A percentile compares a stretch with the other conserved stretches of the same genome.
These are phyloP conservation scores for Leptodermis oblonga DNA, from an alignment of 257 asterid genomes.

Conservation along the genomic window DNA sequence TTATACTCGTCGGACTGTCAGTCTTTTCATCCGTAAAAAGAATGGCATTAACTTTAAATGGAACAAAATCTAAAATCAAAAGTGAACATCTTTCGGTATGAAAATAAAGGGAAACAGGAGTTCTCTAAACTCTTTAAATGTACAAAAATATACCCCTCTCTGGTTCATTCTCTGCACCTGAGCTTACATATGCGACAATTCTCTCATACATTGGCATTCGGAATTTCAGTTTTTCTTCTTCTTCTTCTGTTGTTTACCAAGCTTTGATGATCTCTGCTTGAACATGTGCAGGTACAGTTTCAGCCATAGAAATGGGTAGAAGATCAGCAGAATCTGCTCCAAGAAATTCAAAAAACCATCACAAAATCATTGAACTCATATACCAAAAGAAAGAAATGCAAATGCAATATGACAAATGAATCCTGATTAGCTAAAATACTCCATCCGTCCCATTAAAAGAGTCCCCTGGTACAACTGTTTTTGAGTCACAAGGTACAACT, in stretches of 20 bases:
- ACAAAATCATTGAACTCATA: neutral
- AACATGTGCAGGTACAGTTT: conserved; percentile 86
- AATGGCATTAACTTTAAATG: neutral
- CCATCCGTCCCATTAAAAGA: neutral
- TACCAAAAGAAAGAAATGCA: neutral
- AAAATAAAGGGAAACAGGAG: neutral
- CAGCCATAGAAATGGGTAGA: conserved; percentile 85
- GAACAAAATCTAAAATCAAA: neutral
- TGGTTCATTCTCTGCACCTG: neutral
- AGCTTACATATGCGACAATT: neutral
- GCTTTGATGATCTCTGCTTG: conserved; percentile 77
- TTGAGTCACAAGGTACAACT: no score
- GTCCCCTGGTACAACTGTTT: no score
- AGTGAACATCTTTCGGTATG: neutral
- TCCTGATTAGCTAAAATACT: neutral
- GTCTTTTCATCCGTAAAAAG: no score
- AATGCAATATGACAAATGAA: no score
- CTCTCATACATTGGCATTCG: neutral
- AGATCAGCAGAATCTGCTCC: conserved; percentile 61
- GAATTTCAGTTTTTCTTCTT: conserved; percentile 40
- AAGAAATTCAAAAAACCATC: neutral
- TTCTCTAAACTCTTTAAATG: neutral
- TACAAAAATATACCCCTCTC: neutral
- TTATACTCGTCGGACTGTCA: no score
- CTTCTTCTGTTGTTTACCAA: conserved; percentile 65